A percentile compares a stretch with the other conserved stretches of the same genome.
Conservation (phyloP, 2,329 filamentous ascomycete genomes). For the Aureobasidium sp. region DNA sequence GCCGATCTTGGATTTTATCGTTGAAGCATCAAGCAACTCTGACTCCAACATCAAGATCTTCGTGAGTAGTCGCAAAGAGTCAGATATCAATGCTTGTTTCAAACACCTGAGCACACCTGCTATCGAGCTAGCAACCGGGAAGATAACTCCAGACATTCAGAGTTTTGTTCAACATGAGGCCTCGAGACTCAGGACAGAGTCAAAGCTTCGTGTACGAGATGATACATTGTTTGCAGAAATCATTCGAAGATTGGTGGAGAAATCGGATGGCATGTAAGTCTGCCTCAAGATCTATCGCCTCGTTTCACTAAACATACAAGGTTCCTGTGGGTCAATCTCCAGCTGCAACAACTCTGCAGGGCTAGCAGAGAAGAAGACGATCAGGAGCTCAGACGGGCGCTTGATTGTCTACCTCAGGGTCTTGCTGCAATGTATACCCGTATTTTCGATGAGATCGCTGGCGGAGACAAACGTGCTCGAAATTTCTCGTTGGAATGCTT, state of each 20-base stretch:
- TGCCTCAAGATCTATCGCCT: too few species aligned
- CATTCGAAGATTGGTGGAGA: background rate
- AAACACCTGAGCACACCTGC: background rate
- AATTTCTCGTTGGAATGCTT: background rate
- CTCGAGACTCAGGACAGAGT: background rate
- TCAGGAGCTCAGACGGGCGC: background rate
- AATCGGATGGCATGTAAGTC: background rate
- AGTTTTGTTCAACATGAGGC: background rate
- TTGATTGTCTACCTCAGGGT: background rate
- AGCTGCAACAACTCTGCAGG: background rate
- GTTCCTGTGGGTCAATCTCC: background rate
- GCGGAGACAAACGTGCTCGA: background rate
- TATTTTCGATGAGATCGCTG: background rate
- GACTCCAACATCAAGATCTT: background rate
- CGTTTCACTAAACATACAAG: background rate
- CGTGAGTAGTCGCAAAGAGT: background rate
- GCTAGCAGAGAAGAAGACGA: background rate
- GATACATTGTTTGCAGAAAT: background rate
- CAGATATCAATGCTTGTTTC: background rate
- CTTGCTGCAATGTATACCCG: background rate
- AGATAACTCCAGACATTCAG: background rate
- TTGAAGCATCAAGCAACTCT: background rate
- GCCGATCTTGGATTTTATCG: background rate
- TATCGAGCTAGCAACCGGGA: background rate
- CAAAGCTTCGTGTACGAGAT: background rate